Evolutionary conservation across 345 rosid genomes (phyloP).

Genomic region (Bruguiera parviflora): DNA sequence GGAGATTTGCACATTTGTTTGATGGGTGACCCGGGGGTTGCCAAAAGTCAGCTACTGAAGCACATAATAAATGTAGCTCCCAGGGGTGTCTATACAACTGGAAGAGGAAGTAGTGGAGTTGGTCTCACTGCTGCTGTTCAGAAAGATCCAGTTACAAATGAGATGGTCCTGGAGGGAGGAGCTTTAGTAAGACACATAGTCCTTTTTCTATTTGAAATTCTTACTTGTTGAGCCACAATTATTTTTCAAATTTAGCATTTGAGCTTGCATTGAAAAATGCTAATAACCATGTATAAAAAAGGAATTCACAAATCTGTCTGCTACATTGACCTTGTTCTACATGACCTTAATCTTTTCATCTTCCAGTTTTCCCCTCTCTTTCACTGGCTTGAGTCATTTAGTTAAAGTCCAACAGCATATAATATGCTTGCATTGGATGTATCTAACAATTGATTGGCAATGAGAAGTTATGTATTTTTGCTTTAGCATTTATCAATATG

Average conservation of each 20-base stretch:
- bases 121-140: conserved; percentile 99
- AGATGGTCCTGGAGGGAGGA: conserved; percentile 98
- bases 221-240: too few relatives aligned
- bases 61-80: conserved; percentile 96
- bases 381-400: background rate
- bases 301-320: background rate
- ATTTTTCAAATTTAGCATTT: background rate
- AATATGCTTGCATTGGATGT: too few relatives aligned
- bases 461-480: background rate
- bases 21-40: conserved; percentile 99
- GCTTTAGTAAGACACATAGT: conserved; percentile 65
- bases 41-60: conserved; percentile 99
- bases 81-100: conserved; percentile 91
- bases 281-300: background rate
- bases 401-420: background rate
- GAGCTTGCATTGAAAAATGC: conserved; percentile 6
- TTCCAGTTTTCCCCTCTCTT: background rate
- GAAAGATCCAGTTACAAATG: conserved; percentile 94
- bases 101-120: conserved; percentile 98
- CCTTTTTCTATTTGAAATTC: conserved; percentile 3
- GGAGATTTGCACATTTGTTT: conserved; percentile 94
- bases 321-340: background rate
- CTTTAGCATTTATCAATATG: conserved; percentile 10
- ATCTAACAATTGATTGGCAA: too few relatives aligned
- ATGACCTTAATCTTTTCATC: conserved; percentile 11